These are phyloP conservation scores for Houttuynia cordata DNA, from an alignment of 164 flowering plant genomes.

Conservation along the genomic window DNA sequence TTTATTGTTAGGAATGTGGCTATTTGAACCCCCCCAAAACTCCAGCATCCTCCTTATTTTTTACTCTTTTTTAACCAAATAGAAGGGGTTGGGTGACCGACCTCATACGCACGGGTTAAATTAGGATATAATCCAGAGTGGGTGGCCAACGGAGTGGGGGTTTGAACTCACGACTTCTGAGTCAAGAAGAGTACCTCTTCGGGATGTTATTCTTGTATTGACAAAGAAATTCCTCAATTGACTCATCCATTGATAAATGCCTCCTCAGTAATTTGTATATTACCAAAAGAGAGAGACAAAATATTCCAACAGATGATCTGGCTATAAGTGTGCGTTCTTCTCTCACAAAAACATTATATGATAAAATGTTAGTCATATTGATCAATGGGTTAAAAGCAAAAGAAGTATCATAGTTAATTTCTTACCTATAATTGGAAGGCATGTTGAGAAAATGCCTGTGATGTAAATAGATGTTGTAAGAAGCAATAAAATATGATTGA, in stretches of 20 bases:
- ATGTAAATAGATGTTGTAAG: no score
- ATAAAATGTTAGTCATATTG: not conserved
- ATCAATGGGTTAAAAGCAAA: not conserved
- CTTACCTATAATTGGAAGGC: constrained; percentile 1
- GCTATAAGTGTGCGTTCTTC: not conserved
- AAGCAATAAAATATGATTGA: no score
- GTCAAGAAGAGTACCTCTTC: constrained; percentile 4
- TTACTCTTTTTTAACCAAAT: no score
- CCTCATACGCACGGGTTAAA: no score
- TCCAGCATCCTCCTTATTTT: no score
- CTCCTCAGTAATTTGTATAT: not conserved
- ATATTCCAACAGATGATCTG: constrained; percentile 4
- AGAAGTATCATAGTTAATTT: not conserved
- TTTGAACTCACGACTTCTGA: no score
- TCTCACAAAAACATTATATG: not conserved
- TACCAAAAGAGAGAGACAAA: constrained; percentile 1
- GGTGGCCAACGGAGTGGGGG: no score
- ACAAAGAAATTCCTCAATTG: constrained; percentile 1
- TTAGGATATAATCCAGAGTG: no score
- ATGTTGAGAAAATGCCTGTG: not conserved
- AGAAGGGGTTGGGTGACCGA: no score
- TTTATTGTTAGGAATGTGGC: no score
- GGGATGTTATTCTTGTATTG: constrained; percentile 2
- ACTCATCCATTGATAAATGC: constrained; percentile 3
- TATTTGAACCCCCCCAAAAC: no score